A percentile compares a stretch with the other conserved stretches of the same genome.
phyloP scores from a whole-genome alignment of 2,329 filamentous ascomycete species.

The Diplocarpon rosae region DNA sequence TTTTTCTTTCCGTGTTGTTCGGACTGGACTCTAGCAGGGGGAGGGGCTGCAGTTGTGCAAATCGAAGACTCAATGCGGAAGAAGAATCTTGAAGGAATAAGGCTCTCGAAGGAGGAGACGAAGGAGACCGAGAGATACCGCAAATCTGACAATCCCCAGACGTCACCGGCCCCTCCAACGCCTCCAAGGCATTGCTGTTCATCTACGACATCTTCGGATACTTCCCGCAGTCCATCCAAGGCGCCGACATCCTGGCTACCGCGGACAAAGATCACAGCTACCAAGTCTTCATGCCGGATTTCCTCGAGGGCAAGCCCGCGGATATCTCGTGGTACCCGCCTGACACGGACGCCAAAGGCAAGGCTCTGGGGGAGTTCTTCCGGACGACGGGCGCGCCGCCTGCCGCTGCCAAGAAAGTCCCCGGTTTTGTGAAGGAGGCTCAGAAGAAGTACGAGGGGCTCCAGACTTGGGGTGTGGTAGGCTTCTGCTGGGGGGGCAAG shows the following conservation, averaged over 20 bases:
- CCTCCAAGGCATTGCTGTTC: conserved; percentile 47
- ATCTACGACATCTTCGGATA: conserved; percentile 59
- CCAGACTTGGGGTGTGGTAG: conserved; percentile 31
- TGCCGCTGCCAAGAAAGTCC: conserved; percentile 36
- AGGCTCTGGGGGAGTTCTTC: conserved; percentile 48
- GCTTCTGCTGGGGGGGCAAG: conserved; percentile 29
- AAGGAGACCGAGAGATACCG: neutral
- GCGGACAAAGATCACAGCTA: conserved; percentile 51
- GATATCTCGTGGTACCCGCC: conserved; percentile 47
- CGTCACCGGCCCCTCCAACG: conserved; percentile 35
- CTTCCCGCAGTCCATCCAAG: conserved; percentile 59
- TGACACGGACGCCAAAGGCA: conserved; percentile 49
- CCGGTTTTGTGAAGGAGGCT: conserved; percentile 37
- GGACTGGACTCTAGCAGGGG: neutral
- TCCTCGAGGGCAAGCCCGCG: conserved; percentile 56
- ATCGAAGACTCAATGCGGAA: no score
- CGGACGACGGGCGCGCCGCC: conserved; percentile 22
- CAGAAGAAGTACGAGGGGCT: conserved; percentile 42
- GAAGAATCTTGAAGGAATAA: no score
- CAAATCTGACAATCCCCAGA: conserved; percentile 22
- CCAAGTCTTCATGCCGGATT: conserved; percentile 84
- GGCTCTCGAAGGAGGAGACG: no score
- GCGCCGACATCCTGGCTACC: conserved; percentile 53
- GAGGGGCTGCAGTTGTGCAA: no score
- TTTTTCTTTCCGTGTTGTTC: neutral